Percentiles rank a stretch among this genome's conserved stretches.
phyloP scores from a whole-genome alignment of 2,329 filamentous ascomycete genomes.

The Phialophora expanda region DNA sequence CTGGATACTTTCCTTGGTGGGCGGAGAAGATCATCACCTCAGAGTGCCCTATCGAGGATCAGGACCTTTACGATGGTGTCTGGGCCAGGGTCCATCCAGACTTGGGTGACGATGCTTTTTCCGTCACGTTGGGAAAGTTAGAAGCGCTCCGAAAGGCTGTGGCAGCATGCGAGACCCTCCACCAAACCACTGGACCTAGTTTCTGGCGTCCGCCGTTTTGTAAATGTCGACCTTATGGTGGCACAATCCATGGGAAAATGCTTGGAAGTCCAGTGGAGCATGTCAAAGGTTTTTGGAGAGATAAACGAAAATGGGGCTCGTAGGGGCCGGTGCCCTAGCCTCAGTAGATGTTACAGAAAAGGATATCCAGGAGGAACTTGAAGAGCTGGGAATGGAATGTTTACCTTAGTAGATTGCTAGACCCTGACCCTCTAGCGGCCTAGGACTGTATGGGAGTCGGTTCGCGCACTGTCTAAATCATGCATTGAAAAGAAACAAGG shows the following conservation, averaged over 20 bases:
- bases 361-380: neutral
- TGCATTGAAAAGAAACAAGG: neutral
- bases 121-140: too few relatives aligned
- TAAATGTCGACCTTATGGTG: too few relatives aligned
- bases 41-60: neutral
- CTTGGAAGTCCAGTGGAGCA: too few relatives aligned
- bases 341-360: neutral
- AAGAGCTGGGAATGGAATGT: neutral
- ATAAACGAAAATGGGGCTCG: neutral
- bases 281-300: too few relatives aligned
- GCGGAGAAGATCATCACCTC: neutral
- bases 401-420: neutral
- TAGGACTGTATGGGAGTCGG: neutral
- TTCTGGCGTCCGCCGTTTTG: too few relatives aligned
- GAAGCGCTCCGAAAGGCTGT: too few relatives aligned
- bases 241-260: too few relatives aligned
- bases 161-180: too few relatives aligned
- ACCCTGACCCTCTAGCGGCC: neutral
- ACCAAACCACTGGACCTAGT: too few relatives aligned
- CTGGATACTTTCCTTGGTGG: conserved; percentile 40
- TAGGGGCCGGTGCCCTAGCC: neutral
- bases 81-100: neutral
- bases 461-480: neutral
- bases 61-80: neutral
- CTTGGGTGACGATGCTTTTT: too few relatives aligned